Evolutionary conservation across 345 rosid species (phyloP), one percentile per base, ranked within the genome.

Genomic region (Corchorus capsularis): DNA sequence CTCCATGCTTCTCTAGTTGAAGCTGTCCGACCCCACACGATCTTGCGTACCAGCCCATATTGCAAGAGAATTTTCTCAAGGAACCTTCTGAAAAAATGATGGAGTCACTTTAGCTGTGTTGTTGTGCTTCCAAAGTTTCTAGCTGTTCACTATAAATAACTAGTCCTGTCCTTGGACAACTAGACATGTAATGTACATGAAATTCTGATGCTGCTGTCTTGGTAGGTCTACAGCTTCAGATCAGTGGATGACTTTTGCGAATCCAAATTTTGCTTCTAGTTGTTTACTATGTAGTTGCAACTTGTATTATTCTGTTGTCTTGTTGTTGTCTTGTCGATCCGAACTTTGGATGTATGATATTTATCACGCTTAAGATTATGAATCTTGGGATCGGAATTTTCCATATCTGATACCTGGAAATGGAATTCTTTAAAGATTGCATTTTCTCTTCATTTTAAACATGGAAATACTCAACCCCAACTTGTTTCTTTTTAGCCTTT

Each of bases 21-120:
- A 72, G 88, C 86, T 46, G 84, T 90, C 56, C 73, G 83, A 4
- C 88, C 78, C 20, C 90, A 80, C 69, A 66, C 73, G 62, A 77
- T 76, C 8, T 77, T 92, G 56, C 85, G 85, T 0, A 86, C 89
- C 19, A 92, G 86, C 61, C 97, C 97, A 9, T 86, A 90, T 50
- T 84, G 94, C 82, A 90, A 89, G 89, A 89, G 90, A 84, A 87
- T 92, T 57, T 92, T 92, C 88, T 84, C 93, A 0, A 66, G 87
- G 68, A 83, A 66, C 71, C 72, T 86, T 72, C 75, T 86, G 76
- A 92, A 82, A 84, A 90, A 85, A 78, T 85, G 85, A 87, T 76
- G 86, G 77, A 65, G 46, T 32, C 65, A 34, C 27, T 43, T 66
- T 56, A 37, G 37, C 74, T 15, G 55, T 76, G 80, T 76, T 79